Evolutionary conservation across 1,284 basidiomycete genomes (phyloP).

Genomic region (Apiotrichum veenhuisii): DNA sequence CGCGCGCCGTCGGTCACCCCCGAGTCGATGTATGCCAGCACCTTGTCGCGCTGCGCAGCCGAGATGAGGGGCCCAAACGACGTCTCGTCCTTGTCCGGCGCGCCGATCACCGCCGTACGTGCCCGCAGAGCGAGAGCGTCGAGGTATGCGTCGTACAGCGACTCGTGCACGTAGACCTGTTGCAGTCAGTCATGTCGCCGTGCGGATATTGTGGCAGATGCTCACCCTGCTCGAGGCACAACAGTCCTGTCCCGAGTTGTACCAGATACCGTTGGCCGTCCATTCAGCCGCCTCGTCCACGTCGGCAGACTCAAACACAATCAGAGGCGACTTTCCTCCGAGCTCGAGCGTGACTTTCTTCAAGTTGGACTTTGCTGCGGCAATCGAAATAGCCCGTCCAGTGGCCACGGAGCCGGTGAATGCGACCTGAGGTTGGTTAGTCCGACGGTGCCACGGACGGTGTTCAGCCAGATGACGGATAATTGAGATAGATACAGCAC

Average conservation of each 20-base stretch:
- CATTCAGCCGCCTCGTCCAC: slow-evolving; percentile 69
- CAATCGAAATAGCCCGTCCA: slow-evolving; percentile 79
- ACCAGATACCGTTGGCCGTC: slow-evolving; percentile 42
- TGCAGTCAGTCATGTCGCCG: no score
- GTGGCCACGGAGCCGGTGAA: slow-evolving; percentile 64
- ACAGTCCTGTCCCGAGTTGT: slow-evolving; percentile 38
- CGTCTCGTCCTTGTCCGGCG: slow-evolving; percentile 67
- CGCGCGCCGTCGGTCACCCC: slow-evolving; percentile 85
- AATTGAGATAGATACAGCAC: no score
- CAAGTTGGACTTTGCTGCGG: slow-evolving; percentile 75
- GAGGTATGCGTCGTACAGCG: slow-evolving; percentile 74
- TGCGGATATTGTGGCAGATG: not conserved
- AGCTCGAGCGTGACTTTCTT: slow-evolving; percentile 63
- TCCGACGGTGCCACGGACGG: not conserved
- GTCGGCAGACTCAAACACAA: slow-evolving; percentile 53
- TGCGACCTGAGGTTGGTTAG: slow-evolving; percentile 57
- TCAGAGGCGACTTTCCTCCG: slow-evolving; percentile 54
- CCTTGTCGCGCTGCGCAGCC: slow-evolving; percentile 77
- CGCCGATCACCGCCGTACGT: slow-evolving; percentile 65
- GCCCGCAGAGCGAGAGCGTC: slow-evolving; percentile 63
- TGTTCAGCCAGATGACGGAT: not conserved
- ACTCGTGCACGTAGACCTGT: slow-evolving; percentile 69
- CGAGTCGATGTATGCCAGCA: slow-evolving; percentile 81
- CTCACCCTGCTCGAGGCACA: slow-evolving; percentile 63
- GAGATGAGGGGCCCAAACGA: slow-evolving; percentile 80